Evolutionary conservation across 345 rosid species (phyloP), one percentile per base, ranked within the genome.

Genomic region (Dipteronia sinensis): DNA sequence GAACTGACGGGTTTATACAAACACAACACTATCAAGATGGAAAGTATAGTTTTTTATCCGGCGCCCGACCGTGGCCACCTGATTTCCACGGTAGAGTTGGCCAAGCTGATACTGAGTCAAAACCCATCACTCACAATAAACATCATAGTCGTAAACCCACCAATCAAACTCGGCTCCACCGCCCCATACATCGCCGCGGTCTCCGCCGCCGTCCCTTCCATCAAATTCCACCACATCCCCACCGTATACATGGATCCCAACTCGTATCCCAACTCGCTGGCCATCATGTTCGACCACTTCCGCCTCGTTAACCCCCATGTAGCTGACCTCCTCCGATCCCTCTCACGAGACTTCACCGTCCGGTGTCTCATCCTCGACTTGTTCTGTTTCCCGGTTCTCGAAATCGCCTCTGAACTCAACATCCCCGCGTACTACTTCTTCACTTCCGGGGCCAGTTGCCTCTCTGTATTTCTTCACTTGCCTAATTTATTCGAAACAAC

Each of bases 201-300:
- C 70, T 31, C 86, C 11, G 44, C 76, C 49, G 7, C 75, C 53
- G 19, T 22, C 55, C 80, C 87, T 56, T 55, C 85, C 62, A 74
- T 88, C 71, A 71, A 67, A 38, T 77, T 86, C 75, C 76, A 76
- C 78, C 81, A 67, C 69, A 89, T 83, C 64, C 82, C 86, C 0
- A 4, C 76, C 67, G 11, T 29, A 71, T 38, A 72, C 34, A 79
- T 65, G 38, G 29, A 49, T n/a, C 23, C 19, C 47, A 22, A 72
- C 74, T 64, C 56, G 0, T 53, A 42, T 42, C 46, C 46, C 46
- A 42, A 42, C 46, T 42, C 11, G 7, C 2, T 42, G 10, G 46
- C 46, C 1, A 42, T 42, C 46, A 42, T 42, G 46, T 42, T 42
- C 10, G 46, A 42, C 11, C 46, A 42, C 46, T 70, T 65, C 34